A percentile compares a stretch with the other conserved stretches of the same genome.
Conservation (phyloP, 169 alveolate species). For the Cryptosporidium baileyi region DNA sequence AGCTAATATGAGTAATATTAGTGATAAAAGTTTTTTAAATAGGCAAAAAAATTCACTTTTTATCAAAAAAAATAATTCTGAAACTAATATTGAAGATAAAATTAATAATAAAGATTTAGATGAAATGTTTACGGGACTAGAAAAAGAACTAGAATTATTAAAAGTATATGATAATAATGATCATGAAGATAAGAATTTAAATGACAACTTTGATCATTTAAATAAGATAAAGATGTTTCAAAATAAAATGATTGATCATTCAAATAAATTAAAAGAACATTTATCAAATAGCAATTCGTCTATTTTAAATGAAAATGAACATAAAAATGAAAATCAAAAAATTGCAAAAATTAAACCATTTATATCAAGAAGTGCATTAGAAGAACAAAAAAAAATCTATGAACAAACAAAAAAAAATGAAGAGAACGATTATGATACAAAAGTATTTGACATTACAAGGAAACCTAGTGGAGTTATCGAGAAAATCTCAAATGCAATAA, state of each 20-base stretch:
- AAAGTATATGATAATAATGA: constrained; percentile 24
- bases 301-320: not conserved
- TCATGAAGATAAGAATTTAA: not conserved
- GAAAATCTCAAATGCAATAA: constrained; percentile 39
- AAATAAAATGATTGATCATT: not conserved
- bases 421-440: constrained; percentile 5
- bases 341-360: constrained; percentile 12
- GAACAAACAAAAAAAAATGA: not conserved
- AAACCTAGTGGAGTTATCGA: constrained; percentile 41
- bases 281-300: constrained; percentile 4
- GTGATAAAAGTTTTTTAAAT: not conserved
- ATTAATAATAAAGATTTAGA: not conserved
- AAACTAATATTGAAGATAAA: not conserved
- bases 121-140: constrained; percentile 30
- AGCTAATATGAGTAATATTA: not conserved
- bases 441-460: constrained; percentile 50
- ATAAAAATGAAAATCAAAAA: not conserved
- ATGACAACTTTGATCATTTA: not conserved
- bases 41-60: not conserved
- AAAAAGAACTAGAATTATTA: constrained; percentile 35
- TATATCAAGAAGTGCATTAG: constrained; percentile 50
- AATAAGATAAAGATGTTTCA: constrained; percentile 3
- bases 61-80: not conserved
- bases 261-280: not conserved
- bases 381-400: constrained; percentile 10